Evolutionary conservation across 2,329 filamentous ascomycete species (phyloP).

Genomic region (Aschersonia sp.): DNA sequence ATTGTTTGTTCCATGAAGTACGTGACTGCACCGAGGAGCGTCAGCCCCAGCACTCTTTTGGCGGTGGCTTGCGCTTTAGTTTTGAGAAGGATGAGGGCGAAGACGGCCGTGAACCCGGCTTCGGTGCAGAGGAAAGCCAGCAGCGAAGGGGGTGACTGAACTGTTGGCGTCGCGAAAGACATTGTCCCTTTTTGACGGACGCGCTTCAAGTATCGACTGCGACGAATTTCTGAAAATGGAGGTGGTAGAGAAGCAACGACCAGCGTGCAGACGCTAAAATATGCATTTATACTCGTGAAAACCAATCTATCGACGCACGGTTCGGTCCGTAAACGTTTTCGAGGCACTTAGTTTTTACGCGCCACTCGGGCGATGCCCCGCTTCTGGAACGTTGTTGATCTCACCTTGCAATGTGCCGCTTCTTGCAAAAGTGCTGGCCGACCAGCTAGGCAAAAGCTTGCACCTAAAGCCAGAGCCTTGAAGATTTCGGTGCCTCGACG

Average conservation of each 20-base stretch:
- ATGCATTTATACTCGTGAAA: too few relatives aligned
- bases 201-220: too few relatives aligned
- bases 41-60: background rate
- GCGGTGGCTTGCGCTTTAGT: background rate
- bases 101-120: background rate
- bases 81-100: conserved; percentile 1
- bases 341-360: too few relatives aligned
- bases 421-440: conserved; percentile 15
- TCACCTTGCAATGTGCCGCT: too few relatives aligned
- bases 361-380: too few relatives aligned
- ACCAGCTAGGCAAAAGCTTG: background rate
- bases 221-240: too few relatives aligned
- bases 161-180: background rate
- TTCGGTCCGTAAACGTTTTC: too few relatives aligned
- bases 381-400: too few relatives aligned
- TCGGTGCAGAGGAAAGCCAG: background rate
- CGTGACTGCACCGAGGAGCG: conserved; percentile 1
- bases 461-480: background rate
- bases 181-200: background rate
- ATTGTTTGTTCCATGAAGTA: background rate
- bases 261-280: too few relatives aligned
- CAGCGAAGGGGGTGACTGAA: background rate
- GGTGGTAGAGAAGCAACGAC: too few relatives aligned
- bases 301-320: too few relatives aligned
- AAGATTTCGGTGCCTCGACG: background rate